phyloP scores from a whole-genome alignment of 306 rosid species.

The Phaseolus lunatus region DNA sequence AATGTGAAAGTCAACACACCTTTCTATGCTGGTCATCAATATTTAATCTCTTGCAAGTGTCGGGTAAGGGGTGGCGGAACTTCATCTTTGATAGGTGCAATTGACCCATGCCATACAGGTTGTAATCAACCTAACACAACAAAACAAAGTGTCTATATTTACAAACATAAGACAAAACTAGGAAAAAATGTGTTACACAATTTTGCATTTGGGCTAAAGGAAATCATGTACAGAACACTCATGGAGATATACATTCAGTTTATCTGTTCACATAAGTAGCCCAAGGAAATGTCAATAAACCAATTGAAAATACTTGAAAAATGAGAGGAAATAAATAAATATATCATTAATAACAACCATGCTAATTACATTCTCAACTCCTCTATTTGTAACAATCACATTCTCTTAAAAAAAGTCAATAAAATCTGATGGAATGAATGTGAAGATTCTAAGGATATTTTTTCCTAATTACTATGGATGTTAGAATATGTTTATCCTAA shows the following conservation, averaged over 20 bases:
- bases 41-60: slow-evolving; percentile 52
- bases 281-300: slow-evolving; percentile 4
- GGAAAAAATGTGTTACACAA: slow-evolving; percentile 29
- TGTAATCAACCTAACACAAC: slow-evolving; percentile 58
- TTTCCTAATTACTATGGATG: too few relatives aligned
- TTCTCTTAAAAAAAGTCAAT: too few relatives aligned
- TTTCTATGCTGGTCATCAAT: slow-evolving; percentile 44
- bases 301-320: background rate
- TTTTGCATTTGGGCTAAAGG: background rate
- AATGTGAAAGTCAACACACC: slow-evolving; percentile 53
- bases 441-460: too few relatives aligned
- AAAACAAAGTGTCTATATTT: slow-evolving; percentile 19
- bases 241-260: slow-evolving; percentile 14
- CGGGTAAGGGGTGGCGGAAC: slow-evolving; percentile 79
- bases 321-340: too few relatives aligned
- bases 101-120: slow-evolving; percentile 91
- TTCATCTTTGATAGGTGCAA: slow-evolving; percentile 81
- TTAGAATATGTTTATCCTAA: too few relatives aligned
- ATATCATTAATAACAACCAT: too few relatives aligned
- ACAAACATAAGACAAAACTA: slow-evolving; percentile 21
- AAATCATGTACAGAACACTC: slow-evolving; percentile 32
- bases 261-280: slow-evolving; percentile 32
- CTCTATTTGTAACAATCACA: too few relatives aligned
- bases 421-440: too few relatives aligned
- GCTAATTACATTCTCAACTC: too few relatives aligned